Percentiles rank a stretch among this genome's conserved stretches.
Evolutionary conservation across 495 filamentous ascomycete species (phyloP).

Genomic region (Choiromyces venosus): DNA sequence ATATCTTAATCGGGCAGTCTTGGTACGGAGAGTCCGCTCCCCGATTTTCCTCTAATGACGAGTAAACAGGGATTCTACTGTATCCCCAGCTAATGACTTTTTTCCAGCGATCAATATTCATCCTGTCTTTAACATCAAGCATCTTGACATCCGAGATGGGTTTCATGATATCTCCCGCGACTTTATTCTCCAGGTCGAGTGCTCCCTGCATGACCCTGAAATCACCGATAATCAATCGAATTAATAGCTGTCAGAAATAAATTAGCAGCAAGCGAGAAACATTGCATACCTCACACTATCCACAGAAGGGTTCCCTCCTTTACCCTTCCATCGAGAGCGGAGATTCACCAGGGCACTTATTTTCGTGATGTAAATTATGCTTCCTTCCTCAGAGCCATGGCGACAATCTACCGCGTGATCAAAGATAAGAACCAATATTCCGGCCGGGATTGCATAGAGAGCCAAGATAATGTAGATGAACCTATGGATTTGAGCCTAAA

Average conservation of each 20-base stretch:
- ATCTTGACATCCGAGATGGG: constrained; percentile 30
- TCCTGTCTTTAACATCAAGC: constrained; percentile 28
- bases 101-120: constrained; percentile 28
- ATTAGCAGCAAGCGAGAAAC: background rate
- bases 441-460: constrained; percentile 27
- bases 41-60: constrained; percentile 11
- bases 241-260: background rate
- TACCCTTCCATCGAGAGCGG: constrained; percentile 6
- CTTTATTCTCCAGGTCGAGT: constrained; percentile 30
- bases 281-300: constrained; percentile 31
- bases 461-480: constrained; percentile 27
- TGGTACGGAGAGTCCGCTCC: constrained; percentile 17
- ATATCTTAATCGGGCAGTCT: constrained; percentile 31
- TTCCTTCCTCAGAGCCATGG: constrained; percentile 6
- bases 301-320: constrained; percentile 25
- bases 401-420: constrained; percentile 16
- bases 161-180: constrained; percentile 31
- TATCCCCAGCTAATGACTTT: constrained; percentile 30
- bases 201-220: constrained; percentile 24
- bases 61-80: constrained; percentile 28
- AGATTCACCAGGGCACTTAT: constrained; percentile 22
- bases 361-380: constrained; percentile 22
- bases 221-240: background rate
- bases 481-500: constrained; percentile 16
- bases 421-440: constrained; percentile 30